These are phyloP conservation scores for Hypoxylon trugodes DNA, from an alignment of 495 filamentous ascomycete genomes.

Conservation along the genomic window DNA sequence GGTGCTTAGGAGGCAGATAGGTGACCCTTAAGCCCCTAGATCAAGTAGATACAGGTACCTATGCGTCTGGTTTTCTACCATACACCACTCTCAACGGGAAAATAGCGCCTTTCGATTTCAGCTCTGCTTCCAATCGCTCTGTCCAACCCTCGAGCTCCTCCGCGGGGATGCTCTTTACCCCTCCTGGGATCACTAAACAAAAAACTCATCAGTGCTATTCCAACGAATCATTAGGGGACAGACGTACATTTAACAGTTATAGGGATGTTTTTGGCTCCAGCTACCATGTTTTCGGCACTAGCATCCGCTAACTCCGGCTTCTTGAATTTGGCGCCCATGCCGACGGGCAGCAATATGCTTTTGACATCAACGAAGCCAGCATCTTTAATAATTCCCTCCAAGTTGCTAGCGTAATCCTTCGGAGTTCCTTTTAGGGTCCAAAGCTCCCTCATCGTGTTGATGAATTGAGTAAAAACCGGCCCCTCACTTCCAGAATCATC, in stretches of 20 bases:
- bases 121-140: constrained; percentile 9
- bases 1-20: too few species aligned
- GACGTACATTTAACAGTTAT: constrained; percentile 10
- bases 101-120: constrained; percentile 12
- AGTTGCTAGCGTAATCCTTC: constrained; percentile 1
- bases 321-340: constrained; percentile 4
- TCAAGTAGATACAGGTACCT: too few species aligned
- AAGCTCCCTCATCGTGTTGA: constrained; percentile 1
- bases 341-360: constrained; percentile 6
- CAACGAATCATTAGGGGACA: background rate
- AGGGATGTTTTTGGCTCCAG: constrained; percentile 9
- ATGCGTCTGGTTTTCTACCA: constrained; percentile 5
- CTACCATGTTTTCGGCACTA: constrained; percentile 7
- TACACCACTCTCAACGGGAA: constrained; percentile 9
- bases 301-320: background rate
- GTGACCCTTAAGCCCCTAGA: too few species aligned
- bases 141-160: constrained; percentile 19
- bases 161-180: constrained; percentile 9
- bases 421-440: constrained; percentile 7
- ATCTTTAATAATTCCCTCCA: constrained; percentile 6
- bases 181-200: constrained; percentile 12
- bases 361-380: constrained; percentile 20
- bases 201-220: background rate
- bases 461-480: constrained; percentile 1
- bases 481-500: background rate